Conservation (phyloP, 2,329 filamentous ascomycete genomes). For the Colletotrichum plurivorum region DNA sequence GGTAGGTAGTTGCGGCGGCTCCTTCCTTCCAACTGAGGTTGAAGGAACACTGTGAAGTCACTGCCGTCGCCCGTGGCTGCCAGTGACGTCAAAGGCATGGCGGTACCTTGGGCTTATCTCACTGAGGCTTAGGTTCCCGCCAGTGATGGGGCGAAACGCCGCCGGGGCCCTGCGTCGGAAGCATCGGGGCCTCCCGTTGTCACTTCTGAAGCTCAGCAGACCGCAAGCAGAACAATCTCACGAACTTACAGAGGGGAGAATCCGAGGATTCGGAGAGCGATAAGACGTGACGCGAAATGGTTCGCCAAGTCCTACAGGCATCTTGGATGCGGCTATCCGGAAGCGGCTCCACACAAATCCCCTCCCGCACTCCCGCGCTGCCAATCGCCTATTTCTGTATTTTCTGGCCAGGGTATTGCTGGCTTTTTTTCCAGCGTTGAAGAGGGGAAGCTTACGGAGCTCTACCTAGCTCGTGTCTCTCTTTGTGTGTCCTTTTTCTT, state of each 20-base stretch:
- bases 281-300: not conserved
- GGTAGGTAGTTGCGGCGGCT: no score
- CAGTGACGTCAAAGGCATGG: no score
- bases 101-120: no score
- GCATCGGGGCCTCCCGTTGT: no score
- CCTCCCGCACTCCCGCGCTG: not conserved
- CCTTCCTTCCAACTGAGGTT: no score
- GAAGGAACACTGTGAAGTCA: no score
- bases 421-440: no score
- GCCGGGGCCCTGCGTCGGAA: not conserved
- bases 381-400: not conserved
- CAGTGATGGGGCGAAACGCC: not conserved
- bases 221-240: no score
- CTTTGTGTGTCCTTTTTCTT: not conserved
- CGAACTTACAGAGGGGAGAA: not conserved
- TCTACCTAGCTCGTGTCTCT: not conserved
- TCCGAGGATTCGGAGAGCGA: not conserved
- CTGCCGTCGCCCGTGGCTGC: no score
- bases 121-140: no score
- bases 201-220: no score
- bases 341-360: constrained; percentile 31
- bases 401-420: not conserved
- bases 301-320: constrained; percentile 23
- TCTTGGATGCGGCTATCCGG: constrained; percentile 33
- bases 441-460: no score